Percentiles rank a stretch among this genome's conserved stretches.
Conservation (phyloP, 176 grass and related monocot species). For the Panicum miliaceum region DNA sequence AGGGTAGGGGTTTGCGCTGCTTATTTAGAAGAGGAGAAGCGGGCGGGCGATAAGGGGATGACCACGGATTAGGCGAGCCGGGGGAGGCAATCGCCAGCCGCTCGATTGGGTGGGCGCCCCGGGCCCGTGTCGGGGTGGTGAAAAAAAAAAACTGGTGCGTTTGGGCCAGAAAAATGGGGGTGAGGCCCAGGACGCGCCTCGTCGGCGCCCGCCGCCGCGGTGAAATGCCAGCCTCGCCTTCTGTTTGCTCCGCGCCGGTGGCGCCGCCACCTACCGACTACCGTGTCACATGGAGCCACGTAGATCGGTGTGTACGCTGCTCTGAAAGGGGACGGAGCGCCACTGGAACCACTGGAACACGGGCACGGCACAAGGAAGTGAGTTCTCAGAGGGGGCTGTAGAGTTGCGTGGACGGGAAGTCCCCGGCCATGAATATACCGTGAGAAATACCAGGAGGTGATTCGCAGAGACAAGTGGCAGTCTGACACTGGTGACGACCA, state of each 20-base stretch:
- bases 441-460: background rate
- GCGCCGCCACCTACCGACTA: conserved; percentile 18
- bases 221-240: background rate
- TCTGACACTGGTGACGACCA: no score
- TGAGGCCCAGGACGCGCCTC: conserved; percentile 50
- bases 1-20: conserved; percentile 36
- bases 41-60: conserved; percentile 53
- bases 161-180: conserved; percentile 46
- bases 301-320: background rate
- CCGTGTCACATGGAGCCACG: conserved; percentile 30
- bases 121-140: background rate
- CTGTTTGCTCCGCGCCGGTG: background rate
- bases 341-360: background rate
- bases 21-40: conserved; percentile 57
- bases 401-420: background rate
- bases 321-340: background rate
- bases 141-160: background rate
- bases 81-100: conserved; percentile 47
- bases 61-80: conserved; percentile 49
- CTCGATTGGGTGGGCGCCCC: conserved; percentile 19
- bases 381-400: background rate
- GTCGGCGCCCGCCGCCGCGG: conserved; percentile 29
- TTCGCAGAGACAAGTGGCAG: no score
- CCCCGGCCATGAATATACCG: background rate
- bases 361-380: no score